These are phyloP conservation scores for Ustilago tritici DNA, from an alignment of 1,284 basidiomycete species.

Conservation along the genomic window DNA sequence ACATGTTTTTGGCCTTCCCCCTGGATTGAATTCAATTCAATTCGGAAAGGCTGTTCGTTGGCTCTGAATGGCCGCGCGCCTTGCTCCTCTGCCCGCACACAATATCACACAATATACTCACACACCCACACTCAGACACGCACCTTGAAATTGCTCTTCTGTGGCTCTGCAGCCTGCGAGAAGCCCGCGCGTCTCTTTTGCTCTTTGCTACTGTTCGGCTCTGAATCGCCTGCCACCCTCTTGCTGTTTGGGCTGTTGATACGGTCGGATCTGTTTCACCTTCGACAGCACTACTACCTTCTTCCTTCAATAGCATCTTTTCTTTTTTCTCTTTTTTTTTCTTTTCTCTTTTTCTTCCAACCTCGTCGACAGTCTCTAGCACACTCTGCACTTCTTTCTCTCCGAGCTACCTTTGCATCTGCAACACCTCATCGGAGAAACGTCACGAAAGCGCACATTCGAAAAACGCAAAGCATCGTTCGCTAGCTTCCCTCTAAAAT, in stretches of 20 bases:
- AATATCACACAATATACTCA: neutral
- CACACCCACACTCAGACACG: neutral
- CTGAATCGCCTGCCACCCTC: neutral
- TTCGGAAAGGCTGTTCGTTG: neutral
- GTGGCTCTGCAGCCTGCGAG: slow-evolving; percentile 7
- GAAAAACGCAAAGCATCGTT: neutral
- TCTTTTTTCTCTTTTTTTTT: too few species aligned
- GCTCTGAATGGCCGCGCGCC: neutral
- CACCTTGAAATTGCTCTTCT: neutral
- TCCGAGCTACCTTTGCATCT: neutral
- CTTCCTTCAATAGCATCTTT: neutral
- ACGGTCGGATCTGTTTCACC: neutral
- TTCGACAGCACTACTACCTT: neutral
- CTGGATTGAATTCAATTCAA: neutral
- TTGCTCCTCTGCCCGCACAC: neutral
- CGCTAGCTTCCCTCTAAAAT: neutral
- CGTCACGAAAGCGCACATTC: neutral
- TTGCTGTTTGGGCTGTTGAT: slow-evolving; percentile 15
- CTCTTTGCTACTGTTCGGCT: slow-evolving; percentile 7
- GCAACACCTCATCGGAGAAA: slow-evolving; percentile 4
- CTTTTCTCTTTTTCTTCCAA: neutral
- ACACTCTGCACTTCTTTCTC: neutral
- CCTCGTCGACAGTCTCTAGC: neutral
- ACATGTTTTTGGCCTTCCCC: neutral
- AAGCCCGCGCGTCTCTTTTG: neutral